These are phyloP conservation scores for Apiospora marii DNA, from an alignment of 2,329 filamentous ascomycete species.

Conservation along the genomic window DNA sequence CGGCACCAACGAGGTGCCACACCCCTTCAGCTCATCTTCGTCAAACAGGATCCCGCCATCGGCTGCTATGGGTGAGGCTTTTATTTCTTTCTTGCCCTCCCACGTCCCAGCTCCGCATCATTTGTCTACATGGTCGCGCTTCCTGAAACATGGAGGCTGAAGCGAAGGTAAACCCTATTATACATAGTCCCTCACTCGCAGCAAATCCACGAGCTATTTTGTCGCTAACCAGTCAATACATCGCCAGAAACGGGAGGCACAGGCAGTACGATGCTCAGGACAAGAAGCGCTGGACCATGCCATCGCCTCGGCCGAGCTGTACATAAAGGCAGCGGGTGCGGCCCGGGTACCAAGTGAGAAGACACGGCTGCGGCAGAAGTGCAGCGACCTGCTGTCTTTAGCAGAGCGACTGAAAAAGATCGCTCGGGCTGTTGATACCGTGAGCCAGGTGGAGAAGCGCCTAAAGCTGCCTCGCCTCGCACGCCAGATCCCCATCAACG, in stretches of 20 bases:
- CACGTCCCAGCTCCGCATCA: background rate
- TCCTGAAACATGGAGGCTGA: slow-evolving; percentile 52
- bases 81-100: background rate
- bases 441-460: slow-evolving; percentile 35
- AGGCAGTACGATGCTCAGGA: slow-evolving; percentile 57
- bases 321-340: slow-evolving; percentile 77
- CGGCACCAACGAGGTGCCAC: slow-evolving; percentile 15
- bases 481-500: slow-evolving; percentile 70
- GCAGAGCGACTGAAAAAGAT: slow-evolving; percentile 78
- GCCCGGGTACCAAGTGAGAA: slow-evolving; percentile 70
- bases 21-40: background rate
- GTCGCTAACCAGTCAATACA: slow-evolving; percentile 24
- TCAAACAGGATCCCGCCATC: background rate
- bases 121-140: slow-evolving; percentile 3
- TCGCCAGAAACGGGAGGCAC: slow-evolving; percentile 60
- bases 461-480: slow-evolving; percentile 52
- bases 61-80: slow-evolving; percentile 22
- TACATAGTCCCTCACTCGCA: slow-evolving; percentile 9
- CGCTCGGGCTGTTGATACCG: slow-evolving; percentile 30
- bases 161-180: slow-evolving; percentile 46
- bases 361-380: slow-evolving; percentile 71
- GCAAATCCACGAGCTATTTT: slow-evolving; percentile 16
- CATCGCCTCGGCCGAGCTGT: slow-evolving; percentile 79
- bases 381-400: slow-evolving; percentile 71
- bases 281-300: slow-evolving; percentile 77